These are phyloP conservation scores for Aspergillus fijiensis DNA, from an alignment of 2,329 filamentous ascomycete species.

Conservation along the genomic window DNA sequence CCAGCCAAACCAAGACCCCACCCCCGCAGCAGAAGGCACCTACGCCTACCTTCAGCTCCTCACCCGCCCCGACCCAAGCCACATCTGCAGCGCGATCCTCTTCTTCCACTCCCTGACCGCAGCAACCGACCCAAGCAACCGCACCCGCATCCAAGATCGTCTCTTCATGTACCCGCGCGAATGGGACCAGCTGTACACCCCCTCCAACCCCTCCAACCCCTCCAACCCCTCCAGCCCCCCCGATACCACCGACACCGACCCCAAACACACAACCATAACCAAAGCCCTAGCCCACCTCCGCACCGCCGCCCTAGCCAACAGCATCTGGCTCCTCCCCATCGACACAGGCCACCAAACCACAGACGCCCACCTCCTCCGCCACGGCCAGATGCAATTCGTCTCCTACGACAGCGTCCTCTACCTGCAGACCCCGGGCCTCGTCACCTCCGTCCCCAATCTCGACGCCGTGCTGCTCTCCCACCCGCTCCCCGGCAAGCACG, in stretches of 20 bases:
- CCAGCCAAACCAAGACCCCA: neutral
- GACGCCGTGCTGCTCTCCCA: conserved; percentile 39
- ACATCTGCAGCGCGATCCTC: conserved; percentile 47
- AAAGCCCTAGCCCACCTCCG: conserved; percentile 40
- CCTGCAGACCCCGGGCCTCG: conserved; percentile 42
- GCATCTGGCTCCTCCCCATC: conserved; percentile 43
- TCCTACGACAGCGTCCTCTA: conserved; percentile 47
- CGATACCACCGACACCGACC: too few species aligned
- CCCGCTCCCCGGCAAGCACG: conserved; percentile 34
- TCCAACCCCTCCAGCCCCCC: neutral
- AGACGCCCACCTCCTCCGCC: conserved; percentile 38
- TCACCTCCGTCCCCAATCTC: conserved; percentile 39
- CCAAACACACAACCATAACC: conserved; percentile 25
- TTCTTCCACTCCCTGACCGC: conserved; percentile 42
- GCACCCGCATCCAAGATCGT: conserved; percentile 38
- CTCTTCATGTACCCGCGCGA: conserved; percentile 49
- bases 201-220: conserved; percentile 11
- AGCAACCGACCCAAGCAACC: conserved; percentile 23
- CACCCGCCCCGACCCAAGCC: conserved; percentile 41
- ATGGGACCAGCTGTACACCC: conserved; percentile 39
- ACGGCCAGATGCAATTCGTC: conserved; percentile 41
- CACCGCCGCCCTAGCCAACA: conserved; percentile 40
- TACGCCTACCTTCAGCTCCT: conserved; percentile 48
- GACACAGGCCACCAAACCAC: conserved; percentile 40
- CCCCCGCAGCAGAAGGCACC: conserved; percentile 22